Percentiles rank a stretch among this genome's conserved stretches.
These are phyloP conservation scores for Orychophragmus violaceus DNA, from an alignment of 345 rosid species.

Conservation along the genomic window DNA sequence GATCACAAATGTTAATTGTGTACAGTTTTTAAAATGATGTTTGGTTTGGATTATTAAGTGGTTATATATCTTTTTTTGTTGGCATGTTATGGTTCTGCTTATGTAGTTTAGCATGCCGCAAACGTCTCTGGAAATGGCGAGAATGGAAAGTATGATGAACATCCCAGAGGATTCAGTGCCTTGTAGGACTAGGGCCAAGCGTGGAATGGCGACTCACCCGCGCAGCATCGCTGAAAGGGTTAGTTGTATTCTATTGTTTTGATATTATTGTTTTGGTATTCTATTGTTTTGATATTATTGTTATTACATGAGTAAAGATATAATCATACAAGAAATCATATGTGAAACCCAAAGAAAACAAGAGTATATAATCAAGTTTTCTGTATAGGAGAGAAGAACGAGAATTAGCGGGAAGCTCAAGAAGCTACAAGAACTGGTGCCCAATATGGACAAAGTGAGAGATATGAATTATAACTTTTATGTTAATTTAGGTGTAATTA, in stretches of 20 bases:
- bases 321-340: not conserved
- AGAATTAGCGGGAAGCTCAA: slow-evolving; percentile 90
- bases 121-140: slow-evolving; percentile 72
- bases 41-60: not conserved
- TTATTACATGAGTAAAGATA: not conserved
- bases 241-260: slow-evolving; percentile 8
- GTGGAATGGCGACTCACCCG: slow-evolving; percentile 94
- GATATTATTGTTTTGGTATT: not conserved
- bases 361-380: not conserved
- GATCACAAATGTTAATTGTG: not conserved
- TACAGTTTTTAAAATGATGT: not conserved
- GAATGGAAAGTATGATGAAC: slow-evolving; percentile 65
- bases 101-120: slow-evolving; percentile 81
- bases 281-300: not conserved
- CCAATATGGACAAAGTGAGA: slow-evolving; percentile 94
- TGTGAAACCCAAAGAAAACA: not conserved
- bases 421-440: slow-evolving; percentile 94
- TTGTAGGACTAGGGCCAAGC: slow-evolving; percentile 87
- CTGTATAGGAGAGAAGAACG: slow-evolving; percentile 83
- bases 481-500: not conserved
- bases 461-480: not conserved
- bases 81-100: slow-evolving; percentile 3
- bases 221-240: slow-evolving; percentile 99
- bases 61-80: not conserved
- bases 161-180: slow-evolving; percentile 93